A percentile compares a stretch with the other conserved stretches of the same genome.
phyloP scores from a whole-genome alignment of 2,329 filamentous ascomycete species.

The Hirsutella rhossiliensis region DNA sequence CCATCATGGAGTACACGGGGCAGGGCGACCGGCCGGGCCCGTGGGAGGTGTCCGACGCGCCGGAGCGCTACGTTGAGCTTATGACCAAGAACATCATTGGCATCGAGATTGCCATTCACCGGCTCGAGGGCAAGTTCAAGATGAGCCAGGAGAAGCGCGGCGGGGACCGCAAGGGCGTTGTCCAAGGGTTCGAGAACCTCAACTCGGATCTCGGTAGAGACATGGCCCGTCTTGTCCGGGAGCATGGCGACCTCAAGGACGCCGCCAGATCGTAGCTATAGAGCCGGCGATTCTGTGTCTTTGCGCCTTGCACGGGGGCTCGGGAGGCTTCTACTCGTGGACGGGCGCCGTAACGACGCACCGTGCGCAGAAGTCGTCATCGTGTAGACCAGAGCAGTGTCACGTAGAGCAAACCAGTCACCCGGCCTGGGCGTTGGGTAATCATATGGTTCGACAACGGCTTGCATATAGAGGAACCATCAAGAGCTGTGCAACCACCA shows the following conservation, averaged over 20 bases:
- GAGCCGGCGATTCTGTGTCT: background rate
- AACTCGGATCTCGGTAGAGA: constrained; percentile 15
- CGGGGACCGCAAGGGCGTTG: constrained; percentile 43
- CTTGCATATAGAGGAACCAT: too few relatives aligned
- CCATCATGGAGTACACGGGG: constrained; percentile 43
- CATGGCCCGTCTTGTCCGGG: constrained; percentile 20
- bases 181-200: constrained; percentile 38
- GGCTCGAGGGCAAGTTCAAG: constrained; percentile 51
- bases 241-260: constrained; percentile 15
- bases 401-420: too few relatives aligned
- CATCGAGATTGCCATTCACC: constrained; percentile 43
- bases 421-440: too few relatives aligned
- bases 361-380: too few relatives aligned
- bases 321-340: too few relatives aligned
- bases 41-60: constrained; percentile 49
- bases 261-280: constrained; percentile 3
- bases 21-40: constrained; percentile 13
- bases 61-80: constrained; percentile 37
- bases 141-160: constrained; percentile 49
- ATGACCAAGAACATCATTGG: constrained; percentile 48
- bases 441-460: too few relatives aligned
- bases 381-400: too few relatives aligned
- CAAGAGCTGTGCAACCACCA: too few relatives aligned
- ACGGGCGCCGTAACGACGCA: too few relatives aligned
- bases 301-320: background rate